Conservation (phyloP, 2,329 filamentous ascomycete species). For the Polytolypa hystricis region DNA sequence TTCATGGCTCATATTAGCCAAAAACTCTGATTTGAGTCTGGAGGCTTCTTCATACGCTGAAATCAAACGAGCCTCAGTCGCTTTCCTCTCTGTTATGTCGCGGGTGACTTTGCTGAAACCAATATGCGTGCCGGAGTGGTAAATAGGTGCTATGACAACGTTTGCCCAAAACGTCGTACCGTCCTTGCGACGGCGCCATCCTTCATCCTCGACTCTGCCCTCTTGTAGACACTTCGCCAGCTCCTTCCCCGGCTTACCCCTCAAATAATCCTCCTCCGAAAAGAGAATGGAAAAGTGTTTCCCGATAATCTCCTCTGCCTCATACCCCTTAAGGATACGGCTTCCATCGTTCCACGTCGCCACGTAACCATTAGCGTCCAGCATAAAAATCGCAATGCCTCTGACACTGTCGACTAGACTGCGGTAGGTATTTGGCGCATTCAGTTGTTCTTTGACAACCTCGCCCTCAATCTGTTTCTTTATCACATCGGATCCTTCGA, state of each 20-base stretch:
- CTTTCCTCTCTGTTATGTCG: constrained; percentile 46
- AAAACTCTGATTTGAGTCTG: constrained; percentile 51
- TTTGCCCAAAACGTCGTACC: constrained; percentile 51
- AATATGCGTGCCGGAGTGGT: constrained; percentile 41
- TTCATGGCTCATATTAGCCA: constrained; percentile 55
- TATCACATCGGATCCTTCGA: constrained; percentile 32
- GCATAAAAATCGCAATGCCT: constrained; percentile 53
- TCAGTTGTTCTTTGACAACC: constrained; percentile 31
- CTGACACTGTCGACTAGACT: constrained; percentile 51
- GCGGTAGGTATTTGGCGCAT: constrained; percentile 46
- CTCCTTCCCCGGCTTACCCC: constrained; percentile 42
- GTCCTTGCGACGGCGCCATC: constrained; percentile 49
- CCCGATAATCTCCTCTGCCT: constrained; percentile 43
- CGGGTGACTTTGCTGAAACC: constrained; percentile 51
- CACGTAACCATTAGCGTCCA: constrained; percentile 45
- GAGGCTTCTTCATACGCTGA: constrained; percentile 51
- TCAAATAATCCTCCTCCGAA: constrained; percentile 38
- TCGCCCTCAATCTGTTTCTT: constrained; percentile 15
- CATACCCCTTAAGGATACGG: constrained; percentile 46
- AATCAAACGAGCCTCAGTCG: constrained; percentile 44
- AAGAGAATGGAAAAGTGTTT: constrained; percentile 50
- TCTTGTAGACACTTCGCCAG: constrained; percentile 43
- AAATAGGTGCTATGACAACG: constrained; percentile 47
- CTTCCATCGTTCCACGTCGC: constrained; percentile 50
- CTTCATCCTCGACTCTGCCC: constrained; percentile 48